Evolutionary conservation across 257 asterid species (phyloP).

Genomic region (Echites panduratus): DNA sequence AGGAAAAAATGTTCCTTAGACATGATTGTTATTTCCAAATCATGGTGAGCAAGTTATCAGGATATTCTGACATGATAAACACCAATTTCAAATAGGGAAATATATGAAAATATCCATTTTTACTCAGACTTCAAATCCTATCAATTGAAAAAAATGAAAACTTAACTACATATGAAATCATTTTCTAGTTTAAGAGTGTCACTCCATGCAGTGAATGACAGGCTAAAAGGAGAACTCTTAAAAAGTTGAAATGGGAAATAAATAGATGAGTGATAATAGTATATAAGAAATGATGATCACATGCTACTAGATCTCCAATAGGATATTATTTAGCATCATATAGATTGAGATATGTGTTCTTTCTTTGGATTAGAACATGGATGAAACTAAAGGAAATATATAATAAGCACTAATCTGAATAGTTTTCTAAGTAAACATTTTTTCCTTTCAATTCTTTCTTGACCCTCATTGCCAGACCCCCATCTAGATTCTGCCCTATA

Average conservation of each 20-base stretch:
- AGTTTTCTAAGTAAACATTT: background rate
- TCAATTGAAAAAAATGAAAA: background rate
- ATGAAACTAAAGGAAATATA: background rate
- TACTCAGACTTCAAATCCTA: background rate
- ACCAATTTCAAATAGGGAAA: background rate
- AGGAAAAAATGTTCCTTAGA: background rate
- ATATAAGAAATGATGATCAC: background rate
- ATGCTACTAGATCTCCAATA: background rate
- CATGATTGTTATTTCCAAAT: background rate
- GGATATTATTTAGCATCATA: background rate
- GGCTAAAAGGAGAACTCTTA: background rate
- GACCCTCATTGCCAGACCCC: background rate
- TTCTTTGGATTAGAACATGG: background rate
- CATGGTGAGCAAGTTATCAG: background rate
- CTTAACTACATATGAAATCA: background rate
- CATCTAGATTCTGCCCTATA: background rate
- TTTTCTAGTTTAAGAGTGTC: background rate
- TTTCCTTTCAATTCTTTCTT: background rate
- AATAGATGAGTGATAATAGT: background rate
- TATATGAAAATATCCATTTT: background rate
- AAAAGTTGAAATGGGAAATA: background rate
- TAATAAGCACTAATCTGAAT: background rate
- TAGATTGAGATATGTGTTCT: background rate
- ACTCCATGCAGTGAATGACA: background rate
- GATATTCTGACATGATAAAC: background rate